Conservation (phyloP, 2,329 filamentous ascomycete genomes). For the Claviceps pazoutovae region DNA sequence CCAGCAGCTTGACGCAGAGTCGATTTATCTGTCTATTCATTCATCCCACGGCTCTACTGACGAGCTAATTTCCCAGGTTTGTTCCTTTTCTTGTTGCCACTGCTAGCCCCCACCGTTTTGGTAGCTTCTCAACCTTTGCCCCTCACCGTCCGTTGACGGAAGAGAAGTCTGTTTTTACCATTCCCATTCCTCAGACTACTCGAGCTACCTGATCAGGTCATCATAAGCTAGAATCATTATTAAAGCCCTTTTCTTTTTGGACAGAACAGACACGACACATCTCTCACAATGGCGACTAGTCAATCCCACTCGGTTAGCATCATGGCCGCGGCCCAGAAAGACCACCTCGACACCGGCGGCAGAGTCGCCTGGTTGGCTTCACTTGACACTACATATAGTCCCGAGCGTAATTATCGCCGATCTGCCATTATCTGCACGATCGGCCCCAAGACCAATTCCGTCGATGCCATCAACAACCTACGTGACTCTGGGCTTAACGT, state of each 20-base stretch:
- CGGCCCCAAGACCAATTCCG: slow-evolving; percentile 96
- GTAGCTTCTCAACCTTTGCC: neutral
- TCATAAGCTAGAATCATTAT: neutral
- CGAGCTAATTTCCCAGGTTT: neutral
- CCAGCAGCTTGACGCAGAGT: neutral
- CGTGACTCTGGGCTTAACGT: slow-evolving; percentile 88
- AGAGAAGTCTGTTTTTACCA: too few relatives aligned
- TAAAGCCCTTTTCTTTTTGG: neutral
- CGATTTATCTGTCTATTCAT: neutral
- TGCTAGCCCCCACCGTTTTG: neutral
- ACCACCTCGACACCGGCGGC: slow-evolving; percentile 69
- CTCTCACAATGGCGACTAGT: slow-evolving; percentile 19
- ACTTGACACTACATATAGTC: slow-evolving; percentile 80
- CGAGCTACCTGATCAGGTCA: neutral
- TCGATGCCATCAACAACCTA: slow-evolving; percentile 91
- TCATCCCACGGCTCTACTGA: neutral
- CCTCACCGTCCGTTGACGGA: neutral
- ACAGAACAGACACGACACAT: slow-evolving; percentile 3
- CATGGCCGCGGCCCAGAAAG: slow-evolving; percentile 56
- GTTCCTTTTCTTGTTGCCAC: neutral
- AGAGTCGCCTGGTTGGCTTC: slow-evolving; percentile 51
- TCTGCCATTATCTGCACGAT: slow-evolving; percentile 99
- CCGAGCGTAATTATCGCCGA: slow-evolving; percentile 80
- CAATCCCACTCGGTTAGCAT: slow-evolving; percentile 23
- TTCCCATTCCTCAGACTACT: neutral